phyloP scores from a whole-genome alignment of 2,329 filamentous ascomycete species.

The Penicillium brevicompactum region DNA sequence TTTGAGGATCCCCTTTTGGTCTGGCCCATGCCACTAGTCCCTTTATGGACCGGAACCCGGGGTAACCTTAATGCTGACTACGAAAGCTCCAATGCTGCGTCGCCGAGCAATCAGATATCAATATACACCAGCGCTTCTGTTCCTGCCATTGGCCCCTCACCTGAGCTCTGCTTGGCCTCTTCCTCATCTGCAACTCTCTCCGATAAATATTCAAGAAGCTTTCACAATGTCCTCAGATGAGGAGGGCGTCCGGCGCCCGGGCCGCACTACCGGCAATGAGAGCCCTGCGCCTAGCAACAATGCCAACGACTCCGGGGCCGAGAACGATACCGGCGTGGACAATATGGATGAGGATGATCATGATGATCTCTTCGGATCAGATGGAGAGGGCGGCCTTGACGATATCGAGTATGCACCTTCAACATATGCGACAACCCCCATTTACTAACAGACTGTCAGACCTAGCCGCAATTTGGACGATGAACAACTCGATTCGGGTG shows the following conservation, averaged over 20 bases:
- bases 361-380: constrained; percentile 51
- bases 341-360: constrained; percentile 40
- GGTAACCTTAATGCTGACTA: not conserved
- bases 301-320: constrained; percentile 23
- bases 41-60: not conserved
- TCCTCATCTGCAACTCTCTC: not conserved
- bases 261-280: constrained; percentile 28
- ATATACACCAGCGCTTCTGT: not conserved
- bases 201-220: not conserved
- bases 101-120: not conserved
- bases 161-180: not conserved
- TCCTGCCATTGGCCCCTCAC: not conserved
- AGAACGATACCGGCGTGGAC: constrained; percentile 13
- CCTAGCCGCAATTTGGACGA: constrained; percentile 57
- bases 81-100: constrained; percentile 2
- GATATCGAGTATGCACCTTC: constrained; percentile 31
- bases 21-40: constrained; percentile 20
- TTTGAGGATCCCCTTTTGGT: constrained; percentile 20
- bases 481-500: constrained; percentile 64
- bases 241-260: constrained; percentile 39
- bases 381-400: constrained; percentile 44
- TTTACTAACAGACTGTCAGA: constrained; percentile 21
- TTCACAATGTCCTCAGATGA: constrained; percentile 42
- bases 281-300: constrained; percentile 32
- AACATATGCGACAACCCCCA: not conserved